A percentile compares a stretch with the other conserved stretches of the same genome.
Evolutionary conservation across 169 alveolate species (phyloP).

Genomic region (Cryptosporidium bovis): DNA sequence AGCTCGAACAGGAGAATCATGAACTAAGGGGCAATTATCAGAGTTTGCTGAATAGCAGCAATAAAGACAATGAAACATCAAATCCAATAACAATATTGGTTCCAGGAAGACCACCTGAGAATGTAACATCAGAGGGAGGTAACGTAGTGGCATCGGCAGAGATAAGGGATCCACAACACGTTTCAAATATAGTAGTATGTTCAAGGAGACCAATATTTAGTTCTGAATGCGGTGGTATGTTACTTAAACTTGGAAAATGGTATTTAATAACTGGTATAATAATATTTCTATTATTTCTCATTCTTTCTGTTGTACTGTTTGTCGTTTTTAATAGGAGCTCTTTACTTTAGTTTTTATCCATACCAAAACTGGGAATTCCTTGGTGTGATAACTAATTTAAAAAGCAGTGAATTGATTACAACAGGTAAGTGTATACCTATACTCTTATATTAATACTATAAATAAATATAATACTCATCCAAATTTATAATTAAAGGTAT

Average conservation of each 20-base stretch:
- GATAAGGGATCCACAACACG: constrained; percentile 33
- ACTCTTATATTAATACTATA: not conserved
- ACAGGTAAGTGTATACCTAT: constrained; percentile 52
- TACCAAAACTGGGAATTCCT: constrained; percentile 67
- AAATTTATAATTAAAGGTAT: too few relatives aligned
- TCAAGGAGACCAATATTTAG: constrained; percentile 6
- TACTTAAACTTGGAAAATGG: not conserved
- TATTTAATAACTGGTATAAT: not conserved
- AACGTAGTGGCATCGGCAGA: constrained; percentile 17
- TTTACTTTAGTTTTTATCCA: constrained; percentile 60
- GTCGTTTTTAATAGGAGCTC: constrained; percentile 14
- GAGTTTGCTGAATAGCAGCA: not conserved
- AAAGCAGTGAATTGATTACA: constrained; percentile 66
- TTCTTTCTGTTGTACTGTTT: not conserved
- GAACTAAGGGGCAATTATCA: not conserved
- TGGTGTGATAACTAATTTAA: constrained; percentile 65
- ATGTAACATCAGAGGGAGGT: constrained; percentile 26
- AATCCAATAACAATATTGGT: constrained; percentile 30
- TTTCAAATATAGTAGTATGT: constrained; percentile 23
- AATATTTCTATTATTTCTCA: not conserved
- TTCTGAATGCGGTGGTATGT: constrained; percentile 71
- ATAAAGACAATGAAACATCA: not conserved
- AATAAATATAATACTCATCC: too few relatives aligned
- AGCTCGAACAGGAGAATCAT: constrained; percentile 11
- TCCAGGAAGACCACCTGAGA: constrained; percentile 53